Conservation (phyloP, 257 asterid species). For the Solanum sejunctum region DNA sequence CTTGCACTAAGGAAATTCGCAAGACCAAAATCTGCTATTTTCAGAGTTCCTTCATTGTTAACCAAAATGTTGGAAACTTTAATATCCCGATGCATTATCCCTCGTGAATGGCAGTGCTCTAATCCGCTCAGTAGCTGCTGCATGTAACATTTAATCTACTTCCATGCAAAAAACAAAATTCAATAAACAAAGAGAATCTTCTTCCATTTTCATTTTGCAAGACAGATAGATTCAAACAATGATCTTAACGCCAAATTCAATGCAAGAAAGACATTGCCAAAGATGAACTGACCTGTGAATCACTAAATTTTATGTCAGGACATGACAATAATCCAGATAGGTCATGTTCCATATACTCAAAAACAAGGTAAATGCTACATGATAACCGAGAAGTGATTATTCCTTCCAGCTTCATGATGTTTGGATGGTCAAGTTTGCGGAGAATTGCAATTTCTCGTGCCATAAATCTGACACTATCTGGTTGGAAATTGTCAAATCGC, state of each 20-base stretch:
- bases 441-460: slow-evolving; percentile 79
- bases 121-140: slow-evolving; percentile 61
- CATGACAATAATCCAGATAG: slow-evolving; percentile 80
- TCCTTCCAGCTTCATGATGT: slow-evolving; percentile 89
- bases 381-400: slow-evolving; percentile 76
- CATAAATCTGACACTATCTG: slow-evolving; percentile 89
- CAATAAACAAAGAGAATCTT: background rate
- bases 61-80: slow-evolving; percentile 76
- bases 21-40: slow-evolving; percentile 88
- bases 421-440: slow-evolving; percentile 83
- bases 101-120: slow-evolving; percentile 79
- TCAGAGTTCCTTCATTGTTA: slow-evolving; percentile 68
- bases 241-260: background rate
- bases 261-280: background rate
- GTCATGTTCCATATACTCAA: slow-evolving; percentile 98
- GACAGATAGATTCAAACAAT: background rate
- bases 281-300: slow-evolving; percentile 53
- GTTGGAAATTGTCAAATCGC: slow-evolving; percentile 71
- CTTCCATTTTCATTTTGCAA: background rate
- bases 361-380: slow-evolving; percentile 69
- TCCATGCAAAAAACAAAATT: slow-evolving; percentile 8
- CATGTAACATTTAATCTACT: slow-evolving; percentile 92
- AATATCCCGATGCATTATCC: slow-evolving; percentile 80
- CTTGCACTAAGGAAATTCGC: slow-evolving; percentile 51
- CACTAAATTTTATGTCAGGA: slow-evolving; percentile 77